Conservation (phyloP, 768 basidiomycete species). For the Saitozyma podzolica region DNA sequence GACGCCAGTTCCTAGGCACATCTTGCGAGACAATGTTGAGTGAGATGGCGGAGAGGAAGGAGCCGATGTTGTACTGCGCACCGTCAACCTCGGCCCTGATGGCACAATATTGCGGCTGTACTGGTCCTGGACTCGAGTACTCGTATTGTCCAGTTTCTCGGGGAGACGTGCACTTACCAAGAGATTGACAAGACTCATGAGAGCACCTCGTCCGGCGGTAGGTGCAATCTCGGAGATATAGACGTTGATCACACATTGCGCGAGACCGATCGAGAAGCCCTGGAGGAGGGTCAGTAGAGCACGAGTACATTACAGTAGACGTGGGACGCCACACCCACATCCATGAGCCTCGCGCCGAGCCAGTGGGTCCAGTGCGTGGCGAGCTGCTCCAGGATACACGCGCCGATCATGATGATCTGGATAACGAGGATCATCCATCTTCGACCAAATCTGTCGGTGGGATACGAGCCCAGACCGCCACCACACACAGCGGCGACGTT, state of each 20-base stretch:
- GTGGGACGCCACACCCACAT: conserved; percentile 2
- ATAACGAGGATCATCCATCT: conserved; percentile 6
- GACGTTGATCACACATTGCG: conserved; percentile 6
- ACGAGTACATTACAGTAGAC: not conserved
- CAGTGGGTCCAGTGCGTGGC: conserved; percentile 12
- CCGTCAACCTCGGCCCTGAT: too few relatives aligned
- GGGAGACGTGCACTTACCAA: not conserved
- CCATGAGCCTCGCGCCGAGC: conserved; percentile 9
- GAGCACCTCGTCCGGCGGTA: not conserved
- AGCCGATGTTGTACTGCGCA: conserved; percentile 3
- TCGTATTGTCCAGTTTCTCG: too few relatives aligned
- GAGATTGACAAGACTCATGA: conserved; percentile 6
- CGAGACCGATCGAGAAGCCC: conserved; percentile 15
- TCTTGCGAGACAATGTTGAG: too few relatives aligned
- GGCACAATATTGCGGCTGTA: too few relatives aligned
- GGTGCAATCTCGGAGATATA: conserved; percentile 21
- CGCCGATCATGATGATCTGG: conserved; percentile 12
- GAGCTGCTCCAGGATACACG: conserved; percentile 4
- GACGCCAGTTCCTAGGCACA: too few relatives aligned
- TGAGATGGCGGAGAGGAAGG: conserved; percentile 13
- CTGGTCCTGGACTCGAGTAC: too few relatives aligned
- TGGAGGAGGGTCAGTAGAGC: not conserved
- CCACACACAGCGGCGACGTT: too few relatives aligned
- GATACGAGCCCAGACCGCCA: not conserved
- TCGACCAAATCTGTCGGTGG: conserved; percentile 13